phyloP scores from a whole-genome alignment of 1,139 yeast species.

The Suhomyces wounanorum region DNA sequence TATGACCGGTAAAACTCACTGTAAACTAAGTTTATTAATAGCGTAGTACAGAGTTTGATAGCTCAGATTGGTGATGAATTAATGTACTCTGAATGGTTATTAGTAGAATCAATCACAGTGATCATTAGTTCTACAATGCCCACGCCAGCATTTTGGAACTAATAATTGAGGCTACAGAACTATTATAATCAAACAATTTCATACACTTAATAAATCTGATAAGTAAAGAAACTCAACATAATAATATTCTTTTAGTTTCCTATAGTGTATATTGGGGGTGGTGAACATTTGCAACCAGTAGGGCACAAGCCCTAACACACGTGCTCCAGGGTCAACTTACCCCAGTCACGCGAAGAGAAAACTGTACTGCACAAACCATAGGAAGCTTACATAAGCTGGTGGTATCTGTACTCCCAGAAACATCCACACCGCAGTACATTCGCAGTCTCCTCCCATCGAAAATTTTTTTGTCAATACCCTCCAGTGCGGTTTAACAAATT shows the following conservation, averaged over 20 bases:
- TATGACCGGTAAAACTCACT: not conserved
- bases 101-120: no score
- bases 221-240: no score
- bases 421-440: conserved; percentile 11
- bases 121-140: no score
- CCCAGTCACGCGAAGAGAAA: conserved; percentile 5
- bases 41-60: no score
- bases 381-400: conserved; percentile 3
- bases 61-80: no score
- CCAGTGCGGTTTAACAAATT: conserved; percentile 13
- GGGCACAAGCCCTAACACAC: conserved; percentile 15
- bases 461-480: conserved; percentile 12
- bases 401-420: conserved; percentile 1
- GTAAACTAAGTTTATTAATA: not conserved
- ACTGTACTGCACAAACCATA: conserved; percentile 4
- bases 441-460: conserved; percentile 10
- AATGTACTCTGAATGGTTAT: no score
- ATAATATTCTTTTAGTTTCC: no score
- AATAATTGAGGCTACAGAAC: no score
- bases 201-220: no score
- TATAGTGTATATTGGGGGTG: no score
- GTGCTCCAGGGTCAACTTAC: not conserved
- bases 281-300: conserved; percentile 2
- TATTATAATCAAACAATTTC: no score
- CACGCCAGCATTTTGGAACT: no score